phyloP scores from a whole-genome alignment of 1,139 yeast species.

The Taphrina wiesneri region DNA sequence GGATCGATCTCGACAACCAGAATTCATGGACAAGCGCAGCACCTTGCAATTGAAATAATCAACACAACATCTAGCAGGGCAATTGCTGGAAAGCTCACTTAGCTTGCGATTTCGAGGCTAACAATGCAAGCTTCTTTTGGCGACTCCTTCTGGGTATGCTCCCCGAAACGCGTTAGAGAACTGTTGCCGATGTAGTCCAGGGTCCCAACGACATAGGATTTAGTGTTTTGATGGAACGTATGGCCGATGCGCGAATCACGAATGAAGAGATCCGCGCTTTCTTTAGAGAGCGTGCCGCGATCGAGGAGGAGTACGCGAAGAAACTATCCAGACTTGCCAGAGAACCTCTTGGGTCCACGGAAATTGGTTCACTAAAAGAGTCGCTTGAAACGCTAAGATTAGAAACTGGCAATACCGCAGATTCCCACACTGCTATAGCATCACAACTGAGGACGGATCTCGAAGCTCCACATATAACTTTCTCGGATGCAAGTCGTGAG shows the following conservation, averaged over 20 bases:
- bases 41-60: too few relatives aligned
- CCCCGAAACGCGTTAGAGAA: background rate
- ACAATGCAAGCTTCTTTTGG: constrained; percentile 11
- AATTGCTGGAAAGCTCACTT: too few relatives aligned
- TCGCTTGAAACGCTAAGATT: constrained; percentile 60
- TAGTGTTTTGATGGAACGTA: constrained; percentile 54
- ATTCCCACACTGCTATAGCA: constrained; percentile 54
- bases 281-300: constrained; percentile 53
- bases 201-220: constrained; percentile 38
- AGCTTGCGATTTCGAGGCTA: too few relatives aligned
- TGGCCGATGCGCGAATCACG: constrained; percentile 57
- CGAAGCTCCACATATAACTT: constrained; percentile 51
- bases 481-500: constrained; percentile 50
- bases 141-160: constrained; percentile 35
- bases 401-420: constrained; percentile 58
- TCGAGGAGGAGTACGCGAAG: constrained; percentile 73
- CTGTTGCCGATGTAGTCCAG: constrained; percentile 12
- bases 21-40: too few relatives aligned
- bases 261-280: constrained; percentile 51
- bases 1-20: too few relatives aligned
- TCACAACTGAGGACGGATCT: constrained; percentile 51
- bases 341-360: constrained; percentile 58
- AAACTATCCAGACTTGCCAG: constrained; percentile 52
- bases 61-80: too few relatives aligned
- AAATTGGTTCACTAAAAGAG: constrained; percentile 59